These are phyloP conservation scores for Paecilomyces sp. DNA, from an alignment of 2,329 filamentous ascomycete genomes.

Conservation along the genomic window DNA sequence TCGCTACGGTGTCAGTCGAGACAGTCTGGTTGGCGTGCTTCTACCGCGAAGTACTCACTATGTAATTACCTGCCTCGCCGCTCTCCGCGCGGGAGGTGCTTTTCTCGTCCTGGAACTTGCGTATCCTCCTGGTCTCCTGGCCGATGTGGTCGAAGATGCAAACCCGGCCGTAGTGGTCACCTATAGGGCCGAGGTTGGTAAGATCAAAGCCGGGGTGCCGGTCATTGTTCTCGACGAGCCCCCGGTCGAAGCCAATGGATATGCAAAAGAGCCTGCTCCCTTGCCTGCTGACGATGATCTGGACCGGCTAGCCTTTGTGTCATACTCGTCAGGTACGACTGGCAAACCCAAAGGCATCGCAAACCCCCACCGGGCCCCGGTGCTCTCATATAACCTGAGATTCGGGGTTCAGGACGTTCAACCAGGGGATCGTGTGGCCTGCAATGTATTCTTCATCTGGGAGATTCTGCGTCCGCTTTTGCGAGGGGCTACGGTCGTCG, in stretches of 20 bases:
- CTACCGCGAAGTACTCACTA: constrained; percentile 71
- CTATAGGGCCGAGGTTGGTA: constrained; percentile 54
- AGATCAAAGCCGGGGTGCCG: constrained; percentile 55
- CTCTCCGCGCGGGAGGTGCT: constrained; percentile 70
- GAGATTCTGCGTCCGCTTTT: constrained; percentile 72
- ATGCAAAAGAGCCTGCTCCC: constrained; percentile 41
- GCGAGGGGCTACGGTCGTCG: constrained; percentile 67
- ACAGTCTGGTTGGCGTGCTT: constrained; percentile 67
- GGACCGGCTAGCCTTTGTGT: constrained; percentile 70
- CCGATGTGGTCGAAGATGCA: constrained; percentile 71
- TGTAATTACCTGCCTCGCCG: constrained; percentile 69
- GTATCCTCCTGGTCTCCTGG: constrained; percentile 65
- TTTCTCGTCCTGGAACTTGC: constrained; percentile 75
- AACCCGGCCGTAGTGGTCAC: constrained; percentile 65
- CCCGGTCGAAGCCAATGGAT: constrained; percentile 18
- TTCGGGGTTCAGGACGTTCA: constrained; percentile 63
- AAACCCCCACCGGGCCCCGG: constrained; percentile 67
- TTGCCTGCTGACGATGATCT: constrained; percentile 60
- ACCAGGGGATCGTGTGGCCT: constrained; percentile 72
- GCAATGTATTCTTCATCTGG: constrained; percentile 84
- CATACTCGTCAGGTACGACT: constrained; percentile 71
- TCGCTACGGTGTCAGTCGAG: constrained; percentile 61
- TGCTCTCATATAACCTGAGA: constrained; percentile 66
- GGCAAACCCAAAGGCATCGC: constrained; percentile 76
- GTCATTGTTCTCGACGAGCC: constrained; percentile 58